phyloP scores from a whole-genome alignment of 2,329 filamentous ascomycete species.

The Bipolaris sorokiniana region DNA sequence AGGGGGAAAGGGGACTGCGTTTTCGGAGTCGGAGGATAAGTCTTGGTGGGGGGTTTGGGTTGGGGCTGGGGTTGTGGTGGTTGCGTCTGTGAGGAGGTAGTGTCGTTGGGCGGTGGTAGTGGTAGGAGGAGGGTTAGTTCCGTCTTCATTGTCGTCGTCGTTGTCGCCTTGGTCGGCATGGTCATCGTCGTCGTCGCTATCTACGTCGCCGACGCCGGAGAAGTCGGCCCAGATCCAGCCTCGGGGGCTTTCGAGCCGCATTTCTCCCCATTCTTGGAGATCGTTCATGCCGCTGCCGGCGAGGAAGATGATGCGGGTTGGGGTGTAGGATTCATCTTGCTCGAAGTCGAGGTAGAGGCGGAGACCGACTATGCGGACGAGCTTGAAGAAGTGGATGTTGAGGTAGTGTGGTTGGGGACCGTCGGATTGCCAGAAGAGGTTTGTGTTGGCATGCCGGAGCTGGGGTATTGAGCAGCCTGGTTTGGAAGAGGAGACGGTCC shows the following conservation, averaged over 20 bases:
- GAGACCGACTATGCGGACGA: constrained; percentile 77
- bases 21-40: constrained; percentile 26
- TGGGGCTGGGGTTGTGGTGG: background rate
- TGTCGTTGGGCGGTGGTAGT: background rate
- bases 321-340: constrained; percentile 94
- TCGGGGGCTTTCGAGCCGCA: constrained; percentile 77
- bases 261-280: constrained; percentile 82
- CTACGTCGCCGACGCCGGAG: constrained; percentile 62
- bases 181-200: constrained; percentile 27
- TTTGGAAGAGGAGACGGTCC: constrained; percentile 82
- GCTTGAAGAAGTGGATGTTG: constrained; percentile 84
- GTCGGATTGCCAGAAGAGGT: constrained; percentile 84
- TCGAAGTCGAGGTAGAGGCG: constrained; percentile 90
- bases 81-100: background rate
- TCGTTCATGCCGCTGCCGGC: constrained; percentile 92
- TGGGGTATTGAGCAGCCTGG: constrained; percentile 79
- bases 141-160: constrained; percentile 26
- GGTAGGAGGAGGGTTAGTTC: constrained; percentile 11
- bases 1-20: constrained; percentile 18
- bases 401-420: constrained; percentile 82
- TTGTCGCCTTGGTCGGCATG: constrained; percentile 28
- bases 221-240: constrained; percentile 91
- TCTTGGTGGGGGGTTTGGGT: constrained; percentile 6
- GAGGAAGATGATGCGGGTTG: constrained; percentile 86
- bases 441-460: constrained; percentile 74